Conservation (phyloP, 1,139 yeast species). For the Pneumocystis wakefieldiae region DNA sequence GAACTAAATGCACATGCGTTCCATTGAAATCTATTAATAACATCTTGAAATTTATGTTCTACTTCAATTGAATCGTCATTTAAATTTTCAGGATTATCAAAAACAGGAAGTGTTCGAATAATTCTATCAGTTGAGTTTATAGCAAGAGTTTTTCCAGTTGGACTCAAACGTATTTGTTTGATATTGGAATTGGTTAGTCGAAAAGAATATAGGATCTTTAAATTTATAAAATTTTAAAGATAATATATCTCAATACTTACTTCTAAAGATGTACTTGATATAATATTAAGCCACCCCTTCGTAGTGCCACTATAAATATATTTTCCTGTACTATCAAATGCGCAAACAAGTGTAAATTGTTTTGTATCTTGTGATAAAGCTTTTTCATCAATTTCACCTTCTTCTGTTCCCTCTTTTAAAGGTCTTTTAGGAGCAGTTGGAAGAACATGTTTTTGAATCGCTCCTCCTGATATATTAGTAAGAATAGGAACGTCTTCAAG, state of each 20-base stretch:
- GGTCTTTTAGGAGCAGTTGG: conserved; percentile 18
- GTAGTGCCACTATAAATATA: conserved; percentile 62
- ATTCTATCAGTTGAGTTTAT: conserved; percentile 72
- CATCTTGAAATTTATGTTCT: conserved; percentile 79
- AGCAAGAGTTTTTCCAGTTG: conserved; percentile 54
- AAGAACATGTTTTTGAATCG: conserved; percentile 19
- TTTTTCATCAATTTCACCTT: conserved; percentile 16
- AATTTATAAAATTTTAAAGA: background rate
- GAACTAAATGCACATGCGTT: conserved; percentile 62
- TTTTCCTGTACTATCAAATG: conserved; percentile 34
- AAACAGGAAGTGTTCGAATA: conserved; percentile 38
- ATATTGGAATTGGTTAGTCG: conserved; percentile 56
- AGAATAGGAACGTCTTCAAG: conserved; percentile 24
- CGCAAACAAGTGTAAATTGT: conserved; percentile 25
- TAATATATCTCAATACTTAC: background rate
- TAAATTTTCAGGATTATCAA: conserved; percentile 26
- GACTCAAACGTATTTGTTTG: conserved; percentile 51
- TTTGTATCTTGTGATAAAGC: conserved; percentile 16
- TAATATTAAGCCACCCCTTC: conserved; percentile 57
- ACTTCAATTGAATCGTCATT: conserved; percentile 39
- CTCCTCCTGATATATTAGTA: conserved; percentile 18
- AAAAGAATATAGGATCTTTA: conserved; percentile 31
- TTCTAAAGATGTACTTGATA: conserved; percentile 17
- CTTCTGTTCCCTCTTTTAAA: conserved; percentile 17
- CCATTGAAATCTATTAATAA: conserved; percentile 81